These are phyloP conservation scores for Sugiyamaella sp. DNA, from an alignment of 1,139 yeast genomes.

Conservation along the genomic window DNA sequence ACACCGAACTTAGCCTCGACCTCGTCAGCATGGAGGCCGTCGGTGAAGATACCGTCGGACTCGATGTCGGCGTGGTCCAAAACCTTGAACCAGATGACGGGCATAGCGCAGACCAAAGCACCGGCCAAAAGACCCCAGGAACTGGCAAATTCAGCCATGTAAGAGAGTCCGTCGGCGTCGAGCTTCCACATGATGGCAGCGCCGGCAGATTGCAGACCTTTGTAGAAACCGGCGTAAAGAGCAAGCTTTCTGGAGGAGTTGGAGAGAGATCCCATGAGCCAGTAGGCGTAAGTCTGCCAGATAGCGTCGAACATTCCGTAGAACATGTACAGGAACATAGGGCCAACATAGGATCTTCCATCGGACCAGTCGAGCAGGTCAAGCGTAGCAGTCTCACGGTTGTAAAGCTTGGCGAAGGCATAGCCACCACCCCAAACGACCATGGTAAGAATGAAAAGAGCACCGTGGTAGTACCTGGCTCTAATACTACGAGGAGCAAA, in stretches of 20 bases:
- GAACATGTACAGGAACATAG: constrained; percentile 61
- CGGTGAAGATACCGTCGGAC: constrained; percentile 38
- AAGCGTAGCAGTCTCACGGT: constrained; percentile 41
- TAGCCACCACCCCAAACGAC: constrained; percentile 68
- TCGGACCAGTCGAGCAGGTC: constrained; percentile 49
- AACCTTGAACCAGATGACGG: constrained; percentile 48
- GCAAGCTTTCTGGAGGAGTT: constrained; percentile 59
- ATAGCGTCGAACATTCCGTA: constrained; percentile 62
- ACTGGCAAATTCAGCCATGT: constrained; percentile 52
- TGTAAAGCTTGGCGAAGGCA: constrained; percentile 52
- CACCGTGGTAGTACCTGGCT: constrained; percentile 52
- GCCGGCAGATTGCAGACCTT: constrained; percentile 64
- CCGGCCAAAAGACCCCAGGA: constrained; percentile 61
- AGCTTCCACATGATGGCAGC: constrained; percentile 64
- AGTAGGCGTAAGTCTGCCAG: constrained; percentile 58
- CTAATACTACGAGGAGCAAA: constrained; percentile 49
- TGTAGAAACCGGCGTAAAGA: constrained; percentile 63
- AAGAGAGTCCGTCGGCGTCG: constrained; percentile 50
- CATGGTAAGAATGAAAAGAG: constrained; percentile 49
- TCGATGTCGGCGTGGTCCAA: constrained; percentile 51
- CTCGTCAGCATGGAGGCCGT: constrained; percentile 27
- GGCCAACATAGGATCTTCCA: constrained; percentile 50
- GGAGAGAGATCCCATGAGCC: constrained; percentile 60
- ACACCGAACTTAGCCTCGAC: constrained; percentile 22
- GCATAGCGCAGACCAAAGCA: constrained; percentile 50